Conservation (phyloP, 768 basidiomycete genomes). For the Calocera cornea region DNA sequence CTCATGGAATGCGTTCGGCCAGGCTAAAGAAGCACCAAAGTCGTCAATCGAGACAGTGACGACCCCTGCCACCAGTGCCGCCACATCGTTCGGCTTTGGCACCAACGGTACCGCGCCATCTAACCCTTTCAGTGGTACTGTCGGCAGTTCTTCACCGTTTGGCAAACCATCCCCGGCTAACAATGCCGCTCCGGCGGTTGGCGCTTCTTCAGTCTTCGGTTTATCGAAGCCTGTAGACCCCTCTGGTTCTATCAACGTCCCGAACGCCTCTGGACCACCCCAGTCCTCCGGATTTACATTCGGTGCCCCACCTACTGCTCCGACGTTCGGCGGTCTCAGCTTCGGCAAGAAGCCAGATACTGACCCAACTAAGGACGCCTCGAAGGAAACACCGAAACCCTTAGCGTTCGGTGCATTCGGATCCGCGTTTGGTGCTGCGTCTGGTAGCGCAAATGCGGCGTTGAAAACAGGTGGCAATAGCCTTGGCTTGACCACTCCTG, state of each 20-base stretch:
- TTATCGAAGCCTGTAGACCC: no score
- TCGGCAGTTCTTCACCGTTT: no score
- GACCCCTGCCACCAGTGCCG: not conserved
- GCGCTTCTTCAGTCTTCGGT: no score
- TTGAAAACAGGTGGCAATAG: not conserved
- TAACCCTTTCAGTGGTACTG: no score
- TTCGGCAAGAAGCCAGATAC: no score
- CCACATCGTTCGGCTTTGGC: not conserved
- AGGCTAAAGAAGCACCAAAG: not conserved
- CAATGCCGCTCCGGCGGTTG: no score
- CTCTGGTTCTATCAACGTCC: no score
- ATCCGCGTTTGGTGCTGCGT: not conserved
- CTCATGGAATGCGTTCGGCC: not conserved
- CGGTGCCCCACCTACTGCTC: no score
- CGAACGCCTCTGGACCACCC: no score
- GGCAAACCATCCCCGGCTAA: no score
- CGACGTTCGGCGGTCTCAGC: no score
- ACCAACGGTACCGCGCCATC: not conserved
- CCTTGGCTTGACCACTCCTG: not conserved
- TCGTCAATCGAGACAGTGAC: not conserved
- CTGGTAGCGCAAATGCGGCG: not conserved
- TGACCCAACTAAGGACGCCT: not conserved
- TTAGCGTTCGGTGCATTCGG: not conserved
- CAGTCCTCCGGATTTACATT: no score
- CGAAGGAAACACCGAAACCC: not conserved